Evolutionary conservation across 805 yeast species (phyloP), one percentile per base, ranked within the genome.

Genomic region (Kodamaea kaohsiungensis): DNA sequence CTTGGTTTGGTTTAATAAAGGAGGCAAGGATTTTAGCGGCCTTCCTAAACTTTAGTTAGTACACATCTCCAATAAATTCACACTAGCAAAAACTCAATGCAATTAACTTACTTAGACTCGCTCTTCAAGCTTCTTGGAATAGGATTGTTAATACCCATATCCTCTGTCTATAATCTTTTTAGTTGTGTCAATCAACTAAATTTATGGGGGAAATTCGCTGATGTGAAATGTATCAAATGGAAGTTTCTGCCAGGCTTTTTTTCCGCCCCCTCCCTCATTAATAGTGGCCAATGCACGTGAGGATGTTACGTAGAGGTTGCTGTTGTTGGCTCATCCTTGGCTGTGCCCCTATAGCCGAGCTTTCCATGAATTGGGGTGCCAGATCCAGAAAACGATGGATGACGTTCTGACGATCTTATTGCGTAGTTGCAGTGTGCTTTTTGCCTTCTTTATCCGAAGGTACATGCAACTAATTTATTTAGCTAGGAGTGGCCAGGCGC

Each of bases 1-100:
- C 78, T 71, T 93, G 98, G 72, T 95, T 93, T 7, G 99, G 98
- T 72, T 93, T 93, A 64, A 95, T 81, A 65, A 93, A 95, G 25
- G 96, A 87, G 2, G 97, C 81, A 51, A 93, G 83, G 53, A 93
- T 84, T 66, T 91, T 90, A 19, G 98, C 98, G 10, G 97, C 98
- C 76, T 93, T 93, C 65, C 93, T 87, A 57, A 10, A 6, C 2
- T 45, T 2, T 17, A 18, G 72, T 67, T 65, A 67, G 70, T 65
- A 46, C 19, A 48, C 19, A 48, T 22, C 35, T 38, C 46, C 19
- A 7, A 19, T 8, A 43, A 9, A 43, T n/a, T 10, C 35, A 13
- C 3, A 33, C 13, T 8, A 22, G 43, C 10, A 15, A 39, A 7
- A 8, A 15, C n/a, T 3, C 15, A 27, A 13, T 13, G 7, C 37